A percentile compares a stretch with the other conserved stretches of the same genome.
phyloP scores from a whole-genome alignment of 352 stramenopile genomes.

The Phytophthora hibernalis region DNA sequence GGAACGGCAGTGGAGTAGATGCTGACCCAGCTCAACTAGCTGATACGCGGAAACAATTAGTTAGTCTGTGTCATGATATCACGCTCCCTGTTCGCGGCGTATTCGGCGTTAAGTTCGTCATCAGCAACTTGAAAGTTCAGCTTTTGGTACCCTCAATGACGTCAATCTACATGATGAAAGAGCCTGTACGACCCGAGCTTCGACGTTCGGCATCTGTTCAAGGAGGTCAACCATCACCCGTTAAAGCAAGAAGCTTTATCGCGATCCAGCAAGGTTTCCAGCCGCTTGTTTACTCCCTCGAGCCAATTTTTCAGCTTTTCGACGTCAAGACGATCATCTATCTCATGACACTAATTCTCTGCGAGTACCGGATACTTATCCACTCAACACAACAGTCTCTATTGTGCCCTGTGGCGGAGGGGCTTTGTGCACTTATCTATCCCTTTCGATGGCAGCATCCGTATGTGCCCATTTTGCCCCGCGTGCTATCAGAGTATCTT shows the following conservation, averaged over 20 bases:
- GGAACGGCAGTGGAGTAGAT: background rate
- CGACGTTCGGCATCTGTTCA: slow-evolving; percentile 26
- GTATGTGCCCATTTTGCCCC: slow-evolving; percentile 84
- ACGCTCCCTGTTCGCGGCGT: slow-evolving; percentile 70
- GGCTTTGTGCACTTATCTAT: slow-evolving; percentile 82
- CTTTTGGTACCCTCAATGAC: slow-evolving; percentile 62
- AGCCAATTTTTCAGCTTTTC: slow-evolving; percentile 76
- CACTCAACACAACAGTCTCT: slow-evolving; percentile 82
- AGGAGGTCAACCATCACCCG: slow-evolving; percentile 44
- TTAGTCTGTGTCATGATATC: slow-evolving; percentile 63
- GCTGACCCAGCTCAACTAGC: slow-evolving; percentile 5
- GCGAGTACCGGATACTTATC: slow-evolving; percentile 82
- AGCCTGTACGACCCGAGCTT: slow-evolving; percentile 17
- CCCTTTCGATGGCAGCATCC: slow-evolving; percentile 89
- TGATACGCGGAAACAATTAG: slow-evolving; percentile 45
- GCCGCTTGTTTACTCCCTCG: slow-evolving; percentile 74
- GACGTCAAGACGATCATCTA: slow-evolving; percentile 78
- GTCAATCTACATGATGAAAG: slow-evolving; percentile 60
- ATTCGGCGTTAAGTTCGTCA: slow-evolving; percentile 63
- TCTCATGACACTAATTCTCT: slow-evolving; percentile 71
- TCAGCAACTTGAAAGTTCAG: slow-evolving; percentile 43
- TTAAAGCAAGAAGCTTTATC: slow-evolving; percentile 58
- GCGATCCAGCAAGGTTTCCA: slow-evolving; percentile 63
- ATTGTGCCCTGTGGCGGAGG: slow-evolving; percentile 76
- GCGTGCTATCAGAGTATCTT: slow-evolving; percentile 84